Evolutionary conservation across 129 eudicot genomes (phyloP), one percentile per base, ranked within the genome.

Genomic region (Solidago caesia): DNA sequence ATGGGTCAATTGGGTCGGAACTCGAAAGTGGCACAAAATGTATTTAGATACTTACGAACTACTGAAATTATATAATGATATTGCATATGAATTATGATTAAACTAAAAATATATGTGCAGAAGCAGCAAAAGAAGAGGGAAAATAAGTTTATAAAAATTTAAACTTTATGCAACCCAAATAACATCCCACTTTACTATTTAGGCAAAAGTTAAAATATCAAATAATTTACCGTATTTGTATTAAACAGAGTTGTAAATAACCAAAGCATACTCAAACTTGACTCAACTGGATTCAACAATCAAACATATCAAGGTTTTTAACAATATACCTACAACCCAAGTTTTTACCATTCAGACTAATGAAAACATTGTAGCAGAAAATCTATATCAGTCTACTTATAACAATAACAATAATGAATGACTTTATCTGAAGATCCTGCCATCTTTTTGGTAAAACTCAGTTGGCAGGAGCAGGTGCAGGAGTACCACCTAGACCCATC

Each of bases 401-500:
- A 25, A 61, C 5, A 25, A 4, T 4, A 7, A 11, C 5, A 61
- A 27, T 26, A 61, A 61, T 29, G 4, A 61, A 61, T 4, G 64
- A 27, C 66, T 61, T 61, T 14, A 61, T 61, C 27, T 5, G 5
- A 61, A 61, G 11, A 61, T 61, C 15, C 43, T 56, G 4, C 73
- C 73, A 68, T 68, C 73, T 68, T 48, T 68, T 51, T 55, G 16
- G 51, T 71, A 33, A 25, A n/a, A 14, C 16, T 73, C 79, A 82
- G 49, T 64, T 72, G 64, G 79, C 87, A 65, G 83, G 75, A 56
- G 82, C 56, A 51, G 82, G 60, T 47, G 73, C 33, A 51, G 74
- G 56, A 80, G 67, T 67, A 77, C 51, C 52, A 70, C 77, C 96
- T 51, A 90, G 85, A 65, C 99, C 99, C 93, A 88, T 94, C 85